phyloP scores from a whole-genome alignment of 495 filamentous ascomycete species.

The Penicillium salamii region DNA sequence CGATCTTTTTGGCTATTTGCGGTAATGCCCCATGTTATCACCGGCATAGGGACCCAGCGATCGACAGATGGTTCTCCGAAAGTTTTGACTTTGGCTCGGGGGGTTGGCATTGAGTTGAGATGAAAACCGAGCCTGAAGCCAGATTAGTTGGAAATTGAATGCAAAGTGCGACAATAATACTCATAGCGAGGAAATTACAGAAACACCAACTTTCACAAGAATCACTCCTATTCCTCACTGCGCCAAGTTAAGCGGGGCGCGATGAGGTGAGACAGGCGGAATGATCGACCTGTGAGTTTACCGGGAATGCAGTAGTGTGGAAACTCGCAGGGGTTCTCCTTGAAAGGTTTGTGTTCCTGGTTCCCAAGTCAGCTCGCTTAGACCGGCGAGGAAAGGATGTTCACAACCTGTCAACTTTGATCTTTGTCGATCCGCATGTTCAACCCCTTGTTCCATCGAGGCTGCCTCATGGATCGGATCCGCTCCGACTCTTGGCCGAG shows the following conservation, averaged over 20 bases:
- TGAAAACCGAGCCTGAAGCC: no score
- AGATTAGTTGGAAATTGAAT: no score
- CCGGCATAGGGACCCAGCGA: neutral
- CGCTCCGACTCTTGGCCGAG: constrained; percentile 6
- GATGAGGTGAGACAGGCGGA: neutral
- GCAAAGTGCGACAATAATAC: no score
- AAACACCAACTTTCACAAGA: neutral
- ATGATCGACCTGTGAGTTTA: neutral
- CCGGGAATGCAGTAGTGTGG: neutral
- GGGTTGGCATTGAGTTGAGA: no score
- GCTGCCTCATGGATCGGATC: constrained; percentile 11
- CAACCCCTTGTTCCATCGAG: no score
- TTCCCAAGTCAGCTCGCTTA: constrained; percentile 22
- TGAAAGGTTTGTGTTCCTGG: constrained; percentile 11
- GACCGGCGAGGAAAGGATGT: constrained; percentile 21
- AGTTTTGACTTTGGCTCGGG: no score
- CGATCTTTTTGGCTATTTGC: neutral
- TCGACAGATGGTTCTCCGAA: neutral
- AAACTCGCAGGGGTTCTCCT: constrained; percentile 9
- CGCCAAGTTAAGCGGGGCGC: neutral
- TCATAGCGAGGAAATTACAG: neutral
- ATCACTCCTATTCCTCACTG: neutral
- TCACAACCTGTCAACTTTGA: constrained; percentile 13
- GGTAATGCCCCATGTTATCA: neutral
- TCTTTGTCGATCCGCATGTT: neutral